Conservation (phyloP, 1,139 yeast genomes). For the Ogataea hybrid region DNA sequence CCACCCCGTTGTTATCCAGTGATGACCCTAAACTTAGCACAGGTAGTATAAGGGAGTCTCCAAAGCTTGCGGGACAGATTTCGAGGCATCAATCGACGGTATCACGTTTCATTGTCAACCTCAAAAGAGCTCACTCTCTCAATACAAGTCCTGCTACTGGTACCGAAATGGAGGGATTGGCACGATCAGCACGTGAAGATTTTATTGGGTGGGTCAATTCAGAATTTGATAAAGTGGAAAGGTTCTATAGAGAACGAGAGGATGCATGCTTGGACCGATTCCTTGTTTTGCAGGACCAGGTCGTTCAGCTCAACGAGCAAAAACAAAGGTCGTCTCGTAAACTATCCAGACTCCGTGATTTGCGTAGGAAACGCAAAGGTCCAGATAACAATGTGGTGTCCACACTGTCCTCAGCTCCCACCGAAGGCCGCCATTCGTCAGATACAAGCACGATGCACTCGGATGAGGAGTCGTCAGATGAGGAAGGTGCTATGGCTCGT, state of each 20-base stretch:
- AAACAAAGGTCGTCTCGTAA: conserved; percentile 27
- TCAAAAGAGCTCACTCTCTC: conserved; percentile 18
- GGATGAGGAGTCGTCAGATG: conserved; percentile 7
- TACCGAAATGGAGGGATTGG: conserved; percentile 22
- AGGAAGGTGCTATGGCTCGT: conserved; percentile 3
- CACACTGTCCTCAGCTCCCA: background rate
- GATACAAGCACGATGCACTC: conserved; percentile 10
- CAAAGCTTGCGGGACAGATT: background rate
- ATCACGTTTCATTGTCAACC: conserved; percentile 13
- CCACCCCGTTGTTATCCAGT: conserved; percentile 29
- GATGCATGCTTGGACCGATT: conserved; percentile 58
- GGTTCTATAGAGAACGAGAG: conserved; percentile 59
- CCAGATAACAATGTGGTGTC: background rate
- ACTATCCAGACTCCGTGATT: conserved; percentile 18
- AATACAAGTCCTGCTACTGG: conserved; percentile 4
- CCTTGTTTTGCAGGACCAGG: conserved; percentile 61
- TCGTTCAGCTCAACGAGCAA: conserved; percentile 61
- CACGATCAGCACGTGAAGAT: conserved; percentile 37
- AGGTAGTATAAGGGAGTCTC: background rate
- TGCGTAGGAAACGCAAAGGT: conserved; percentile 4
- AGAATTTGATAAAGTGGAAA: conserved; percentile 56
- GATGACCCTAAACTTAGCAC: background rate
- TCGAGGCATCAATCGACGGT: conserved; percentile 21
- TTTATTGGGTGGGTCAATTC: conserved; percentile 61
- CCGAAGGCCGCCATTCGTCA: conserved; percentile 1